These are phyloP conservation scores for Venturiaceae sp. DNA, from an alignment of 2,329 filamentous ascomycete genomes.

Conservation along the genomic window DNA sequence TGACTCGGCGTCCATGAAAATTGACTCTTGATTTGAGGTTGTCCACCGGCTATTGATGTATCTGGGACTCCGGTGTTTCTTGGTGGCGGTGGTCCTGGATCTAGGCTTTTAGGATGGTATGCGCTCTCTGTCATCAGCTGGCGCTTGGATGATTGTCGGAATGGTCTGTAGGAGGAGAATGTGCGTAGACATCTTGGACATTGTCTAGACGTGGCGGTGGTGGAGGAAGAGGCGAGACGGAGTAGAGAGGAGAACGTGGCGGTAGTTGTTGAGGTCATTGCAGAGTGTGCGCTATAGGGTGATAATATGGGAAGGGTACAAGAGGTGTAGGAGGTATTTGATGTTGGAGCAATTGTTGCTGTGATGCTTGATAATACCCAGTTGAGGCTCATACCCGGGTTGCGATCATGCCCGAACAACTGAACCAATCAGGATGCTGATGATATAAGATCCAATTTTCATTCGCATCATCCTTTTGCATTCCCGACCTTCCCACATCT, in stretches of 20 bases:
- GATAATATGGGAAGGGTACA: not conserved
- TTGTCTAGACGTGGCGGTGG: conserved; percentile 12
- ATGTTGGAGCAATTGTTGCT: not conserved
- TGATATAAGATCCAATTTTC: too few relatives aligned
- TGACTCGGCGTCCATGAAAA: conserved; percentile 32
- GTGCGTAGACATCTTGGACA: conserved; percentile 36
- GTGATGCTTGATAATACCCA: too few relatives aligned
- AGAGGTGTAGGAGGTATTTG: not conserved
- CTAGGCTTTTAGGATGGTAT: conserved; percentile 51
- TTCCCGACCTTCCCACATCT: too few relatives aligned
- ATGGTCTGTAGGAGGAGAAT: conserved; percentile 28
- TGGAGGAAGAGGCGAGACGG: conserved; percentile 9
- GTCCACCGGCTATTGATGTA: conserved; percentile 48
- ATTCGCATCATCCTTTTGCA: too few relatives aligned
- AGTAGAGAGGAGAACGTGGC: conserved; percentile 2
- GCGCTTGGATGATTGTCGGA: conserved; percentile 24
- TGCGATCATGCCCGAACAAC: too few relatives aligned
- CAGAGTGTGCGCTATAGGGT: not conserved
- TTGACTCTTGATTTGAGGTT: conserved; percentile 37
- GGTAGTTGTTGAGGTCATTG: not conserved
- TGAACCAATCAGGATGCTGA: too few relatives aligned
- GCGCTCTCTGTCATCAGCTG: conserved; percentile 55
- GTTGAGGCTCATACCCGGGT: too few relatives aligned
- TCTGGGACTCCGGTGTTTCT: conserved; percentile 50
- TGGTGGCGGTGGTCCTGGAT: conserved; percentile 44